phyloP scores from a whole-genome alignment of 768 basidiomycete genomes.

The Neoboletus magnificus region DNA sequence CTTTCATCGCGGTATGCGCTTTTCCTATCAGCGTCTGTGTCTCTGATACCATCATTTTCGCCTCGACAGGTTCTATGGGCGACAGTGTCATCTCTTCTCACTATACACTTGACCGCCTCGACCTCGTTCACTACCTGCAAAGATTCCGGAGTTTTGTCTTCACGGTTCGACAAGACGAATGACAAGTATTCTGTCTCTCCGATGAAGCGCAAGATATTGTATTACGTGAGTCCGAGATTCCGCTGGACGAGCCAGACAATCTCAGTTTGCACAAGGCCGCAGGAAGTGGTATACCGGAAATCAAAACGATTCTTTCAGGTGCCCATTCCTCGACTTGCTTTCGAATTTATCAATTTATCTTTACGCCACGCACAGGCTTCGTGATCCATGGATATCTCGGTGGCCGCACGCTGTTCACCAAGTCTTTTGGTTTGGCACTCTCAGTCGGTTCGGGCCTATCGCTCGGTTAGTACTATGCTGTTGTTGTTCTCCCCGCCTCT shows the following conservation, averaged over 20 bases:
- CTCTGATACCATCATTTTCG: background rate
- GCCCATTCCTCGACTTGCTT: background rate
- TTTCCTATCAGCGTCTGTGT: background rate
- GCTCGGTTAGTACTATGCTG: slow-evolving; percentile 47
- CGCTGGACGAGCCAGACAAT: background rate
- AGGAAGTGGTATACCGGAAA: slow-evolving; percentile 94
- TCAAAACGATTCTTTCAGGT: slow-evolving; percentile 93
- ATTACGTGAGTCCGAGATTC: slow-evolving; percentile 63
- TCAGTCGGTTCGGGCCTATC: slow-evolving; percentile 91
- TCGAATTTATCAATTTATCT: slow-evolving; percentile 7
- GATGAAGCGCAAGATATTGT: slow-evolving; percentile 65
- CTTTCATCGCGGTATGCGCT: slow-evolving; percentile 69
- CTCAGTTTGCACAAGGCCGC: slow-evolving; percentile 59
- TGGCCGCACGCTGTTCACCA: slow-evolving; percentile 82
- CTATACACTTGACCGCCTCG: slow-evolving; percentile 83
- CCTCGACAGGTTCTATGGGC: slow-evolving; percentile 65
- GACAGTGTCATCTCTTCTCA: slow-evolving; percentile 69
- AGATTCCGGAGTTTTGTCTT: slow-evolving; percentile 70
- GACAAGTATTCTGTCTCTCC: slow-evolving; percentile 24
- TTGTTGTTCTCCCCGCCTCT: slow-evolving; percentile 4
- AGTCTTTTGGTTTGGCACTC: slow-evolving; percentile 83
- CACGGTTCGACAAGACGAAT: slow-evolving; percentile 40
- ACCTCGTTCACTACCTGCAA: slow-evolving; percentile 86
- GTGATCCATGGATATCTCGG: slow-evolving; percentile 98
- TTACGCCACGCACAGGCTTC: slow-evolving; percentile 54